Evolutionary conservation across 176 grass and related monocot species (phyloP).

Genomic region (bread wheat (Triticum aestivum)): IWGSC_CS_RefSeq_v2.1 NC_057800.1:417356201-417356700

Average conservation of each 20-base stretch:
- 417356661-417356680: background rate
- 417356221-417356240: no score
- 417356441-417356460: background rate
- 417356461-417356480: background rate
- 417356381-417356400: background rate
- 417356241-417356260: no score
- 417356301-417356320: background rate
- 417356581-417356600: background rate
- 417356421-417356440: background rate
- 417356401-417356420: background rate
- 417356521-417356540: background rate
- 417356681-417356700: conserved; percentile 4
- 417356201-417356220: no score
- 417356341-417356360: background rate
- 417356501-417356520: background rate
- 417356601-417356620: background rate
- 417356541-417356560: background rate
- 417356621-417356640: background rate
- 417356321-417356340: conserved; percentile 19
- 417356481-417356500: background rate
- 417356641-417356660: background rate
- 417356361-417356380: background rate
- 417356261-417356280: no score
- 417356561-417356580: background rate
- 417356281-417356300: background rate